Base-by-base conservation (phyloP, 768 basidiomycete genomes). In the Tylopilus rubrobrunneus region DNA sequence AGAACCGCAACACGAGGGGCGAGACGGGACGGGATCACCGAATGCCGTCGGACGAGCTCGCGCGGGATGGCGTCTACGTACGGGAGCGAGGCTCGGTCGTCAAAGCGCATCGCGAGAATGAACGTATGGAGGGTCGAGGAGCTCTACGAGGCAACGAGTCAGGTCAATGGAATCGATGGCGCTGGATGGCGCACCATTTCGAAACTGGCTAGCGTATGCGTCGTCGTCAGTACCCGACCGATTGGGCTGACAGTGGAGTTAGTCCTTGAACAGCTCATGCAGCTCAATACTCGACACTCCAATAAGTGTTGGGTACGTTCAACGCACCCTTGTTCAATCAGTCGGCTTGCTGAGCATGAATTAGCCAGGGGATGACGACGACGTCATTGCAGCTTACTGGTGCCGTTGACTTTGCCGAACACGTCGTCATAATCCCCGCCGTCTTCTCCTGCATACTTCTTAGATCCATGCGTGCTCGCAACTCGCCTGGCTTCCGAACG, bases 381-480 rank as follows among this genome's bases (percentile, higher is more conserved):
- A n/a, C 28, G 49, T 45, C 37, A 23, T 29, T 53, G 15, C 9
- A 46, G n/a, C 87, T 69, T 56, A 89, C 89, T 74, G 11, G 79
- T 76, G 25, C 82, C 81, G 56, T 80, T 87, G 19, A 76, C 78
- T 69, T 89, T 91, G 55, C 83, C 92, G 69, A 98, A 96, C 10
- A 98, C 85, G 67, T 97, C 96, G 45, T 96, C 92, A 63, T 97
- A 98, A 66, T 98, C 92, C 63, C 98, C 86, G 5, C 83, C 89
- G 27, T 97, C 91, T 8, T 83, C 84, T 70, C 96, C 93, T 7
- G 89, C 76, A 68, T 96, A 97, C 67, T 92, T 93, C 19, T 80
- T 81, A 57, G 96, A 86, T 67, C 86, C 89, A 52, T 75, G 75
- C 53, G 83, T 78, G 55, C 76, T 81, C 48, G 76, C 69, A 34